Evolutionary conservation across 2,329 filamentous ascomycete species (phyloP).

Genomic region (Lasiodiplodia sp.): DNA sequence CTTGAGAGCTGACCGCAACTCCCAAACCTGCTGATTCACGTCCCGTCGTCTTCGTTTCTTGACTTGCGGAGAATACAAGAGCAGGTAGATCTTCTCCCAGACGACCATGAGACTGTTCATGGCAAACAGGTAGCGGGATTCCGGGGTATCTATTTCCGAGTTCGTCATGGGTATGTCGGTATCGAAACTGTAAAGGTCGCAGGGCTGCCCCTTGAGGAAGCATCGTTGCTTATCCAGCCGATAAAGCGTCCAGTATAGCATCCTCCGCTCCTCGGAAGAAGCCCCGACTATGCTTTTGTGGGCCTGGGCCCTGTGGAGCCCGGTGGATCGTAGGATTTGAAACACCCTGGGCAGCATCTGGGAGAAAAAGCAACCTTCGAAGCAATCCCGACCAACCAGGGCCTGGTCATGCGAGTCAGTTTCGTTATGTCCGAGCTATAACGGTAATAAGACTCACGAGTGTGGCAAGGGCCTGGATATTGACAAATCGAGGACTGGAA

Average conservation of each 20-base stretch:
- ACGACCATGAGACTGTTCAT: not conserved
- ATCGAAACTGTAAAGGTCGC: slow-evolving; percentile 9
- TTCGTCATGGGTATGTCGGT: not conserved
- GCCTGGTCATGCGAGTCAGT: not conserved
- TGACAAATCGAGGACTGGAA: not conserved
- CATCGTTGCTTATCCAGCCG: slow-evolving; percentile 1
- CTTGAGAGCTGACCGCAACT: not conserved
- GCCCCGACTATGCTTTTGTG: not conserved
- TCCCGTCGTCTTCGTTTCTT: not conserved
- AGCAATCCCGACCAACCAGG: not conserved
- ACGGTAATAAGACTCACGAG: not conserved
- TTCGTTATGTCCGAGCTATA: too few species aligned
- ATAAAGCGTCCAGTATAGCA: slow-evolving; percentile 8
- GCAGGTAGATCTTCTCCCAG: slow-evolving; percentile 16
- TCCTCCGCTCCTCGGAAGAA: not conserved
- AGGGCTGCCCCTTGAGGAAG: slow-evolving; percentile 12
- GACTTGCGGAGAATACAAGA: slow-evolving; percentile 1
- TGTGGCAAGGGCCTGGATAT: slow-evolving; percentile 6
- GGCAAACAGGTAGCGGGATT: not conserved
- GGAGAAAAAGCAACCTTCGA: slow-evolving; percentile 4
- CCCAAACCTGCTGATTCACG: not conserved
- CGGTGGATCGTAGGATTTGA: not conserved
- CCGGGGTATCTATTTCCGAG: not conserved
- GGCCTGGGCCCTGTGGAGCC: not conserved
- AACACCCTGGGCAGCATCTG: slow-evolving; percentile 6